phyloP scores from a whole-genome alignment of 306 rosid genomes.

The Datisca glomerata region DNA sequence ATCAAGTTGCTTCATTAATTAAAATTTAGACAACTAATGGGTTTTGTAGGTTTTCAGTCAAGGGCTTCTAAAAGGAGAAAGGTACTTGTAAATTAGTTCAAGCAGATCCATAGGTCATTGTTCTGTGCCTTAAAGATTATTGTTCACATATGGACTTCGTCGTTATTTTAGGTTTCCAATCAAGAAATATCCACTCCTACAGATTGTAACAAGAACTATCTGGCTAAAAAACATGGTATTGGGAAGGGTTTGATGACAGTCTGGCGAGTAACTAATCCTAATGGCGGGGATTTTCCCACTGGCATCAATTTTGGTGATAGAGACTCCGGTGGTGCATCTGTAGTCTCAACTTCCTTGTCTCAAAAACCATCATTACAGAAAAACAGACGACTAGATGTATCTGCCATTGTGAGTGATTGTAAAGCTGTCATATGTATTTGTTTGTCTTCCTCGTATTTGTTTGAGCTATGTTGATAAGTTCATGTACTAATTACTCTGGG shows the following conservation, averaged over 20 bases:
- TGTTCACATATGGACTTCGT: constrained; percentile 4
- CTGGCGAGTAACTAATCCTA: constrained; percentile 81
- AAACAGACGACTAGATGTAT: constrained; percentile 33
- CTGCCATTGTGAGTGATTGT: constrained; percentile 37
- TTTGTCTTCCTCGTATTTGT: constrained; percentile 6
- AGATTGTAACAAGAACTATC: constrained; percentile 15
- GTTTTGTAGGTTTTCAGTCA: too few species aligned
- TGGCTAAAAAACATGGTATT: constrained; percentile 55
- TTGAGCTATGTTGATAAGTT: constrained; percentile 6
- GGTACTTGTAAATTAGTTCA: constrained; percentile 26
- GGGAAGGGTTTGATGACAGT: constrained; percentile 98
- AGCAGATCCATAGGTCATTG: constrained; percentile 1
- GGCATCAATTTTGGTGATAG: constrained; percentile 29
- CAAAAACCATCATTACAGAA: constrained; percentile 15
- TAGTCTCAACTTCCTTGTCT: constrained; percentile 20
- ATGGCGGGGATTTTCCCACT: constrained; percentile 42
- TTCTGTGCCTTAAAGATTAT: neutral
- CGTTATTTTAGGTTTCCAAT: constrained; percentile 32
- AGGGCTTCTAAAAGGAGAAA: too few species aligned
- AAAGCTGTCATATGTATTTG: too few species aligned
- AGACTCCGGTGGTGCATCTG: constrained; percentile 14
- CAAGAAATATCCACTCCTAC: constrained; percentile 23
- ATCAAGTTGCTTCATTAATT: too few species aligned
- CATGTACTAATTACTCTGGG: constrained; percentile 7
- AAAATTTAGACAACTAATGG: too few species aligned